Evolutionary conservation across 1,284 basidiomycete species (phyloP), one percentile per base, ranked within the genome.

Genomic region (Fomitopsis pinicola): DNA sequence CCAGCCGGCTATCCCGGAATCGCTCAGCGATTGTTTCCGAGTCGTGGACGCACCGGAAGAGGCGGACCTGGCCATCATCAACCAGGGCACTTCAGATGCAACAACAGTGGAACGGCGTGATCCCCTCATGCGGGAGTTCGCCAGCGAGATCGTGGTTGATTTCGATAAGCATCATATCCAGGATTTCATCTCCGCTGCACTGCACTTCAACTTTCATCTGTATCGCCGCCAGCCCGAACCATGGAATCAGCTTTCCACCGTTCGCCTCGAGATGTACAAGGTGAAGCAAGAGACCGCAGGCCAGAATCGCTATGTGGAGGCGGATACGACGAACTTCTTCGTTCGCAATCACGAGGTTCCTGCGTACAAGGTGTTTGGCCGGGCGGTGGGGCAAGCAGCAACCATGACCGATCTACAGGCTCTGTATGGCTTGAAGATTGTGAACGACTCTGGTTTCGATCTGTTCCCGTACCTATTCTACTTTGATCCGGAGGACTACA

Each of bases 181-280:
- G 15, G 22, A 42, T 33, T 9, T 55, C 22, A 10, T 55, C 14
- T 26, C n/a, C 14, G 53, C 53, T n/a, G 40, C 26, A 33, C 36
- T 42, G 19, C 53, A 55, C 36, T 55, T 55, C 53, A 55, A 42
- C 36, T 55, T 55, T 35, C 53, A 55, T n/a, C 36, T 55, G n/a
- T 55, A 55, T 30, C 19, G 45, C 19, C 53, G 40, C 35, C 28
- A 50, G 14, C 48, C 48, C 7, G 26, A 50, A 22, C 48, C 48
- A 30, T n/a, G 17, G 12, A 50, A 50, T 17, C 14, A 17, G 28
- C 36, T 55, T 30, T 10, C n/a, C 10, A n/a, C 36, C 33, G 53
- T 55, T 1, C 36, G 30, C 53, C 19, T 40, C 10, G 36, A 38
- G 12, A 33, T 42, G 19, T 28, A 22, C 40, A 28, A 12, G 35